A percentile compares a stretch with the other conserved stretches of the same genome.
These are phyloP conservation scores for Diaporthe ilicicola DNA, from an alignment of 2,329 filamentous ascomycete species.

Conservation along the genomic window DNA sequence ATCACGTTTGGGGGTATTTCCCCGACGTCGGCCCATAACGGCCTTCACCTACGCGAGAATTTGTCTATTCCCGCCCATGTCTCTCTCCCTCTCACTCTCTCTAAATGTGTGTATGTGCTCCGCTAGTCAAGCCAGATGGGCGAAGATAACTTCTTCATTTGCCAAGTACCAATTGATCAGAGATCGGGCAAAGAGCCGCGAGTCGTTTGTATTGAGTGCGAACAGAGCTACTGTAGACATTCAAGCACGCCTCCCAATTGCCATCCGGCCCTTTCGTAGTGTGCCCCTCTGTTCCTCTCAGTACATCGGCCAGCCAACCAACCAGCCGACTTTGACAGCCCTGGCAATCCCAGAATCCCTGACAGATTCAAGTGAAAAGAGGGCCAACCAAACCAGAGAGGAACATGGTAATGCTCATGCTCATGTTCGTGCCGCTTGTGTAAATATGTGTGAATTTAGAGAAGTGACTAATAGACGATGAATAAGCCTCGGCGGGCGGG, in stretches of 20 bases:
- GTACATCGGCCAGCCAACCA: not conserved
- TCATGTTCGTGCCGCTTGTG: constrained; percentile 6
- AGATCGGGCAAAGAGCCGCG: not conserved
- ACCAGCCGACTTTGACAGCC: not conserved
- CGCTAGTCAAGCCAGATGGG: not conserved
- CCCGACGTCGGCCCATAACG: not conserved
- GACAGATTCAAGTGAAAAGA: not conserved
- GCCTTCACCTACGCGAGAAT: not conserved
- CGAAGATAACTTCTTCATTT: not conserved
- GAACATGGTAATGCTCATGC: not conserved
- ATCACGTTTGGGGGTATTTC: constrained; percentile 3
- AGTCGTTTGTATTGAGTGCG: constrained; percentile 9
- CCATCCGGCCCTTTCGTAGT: not conserved
- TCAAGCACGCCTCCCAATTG: constrained; percentile 2
- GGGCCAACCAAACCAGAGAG: not conserved
- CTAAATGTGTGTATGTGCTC: not conserved
- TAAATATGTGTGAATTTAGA: not conserved
- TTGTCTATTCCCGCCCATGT: not conserved
- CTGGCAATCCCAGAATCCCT: not conserved
- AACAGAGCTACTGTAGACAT: constrained; percentile 12
- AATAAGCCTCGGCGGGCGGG: not conserved
- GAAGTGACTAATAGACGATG: not conserved
- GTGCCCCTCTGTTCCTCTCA: not conserved
- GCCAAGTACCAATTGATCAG: not conserved
- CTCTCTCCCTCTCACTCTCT: too few relatives aligned